These are phyloP conservation scores for Solanum virginianum DNA, from an alignment of 257 asterid genomes.

Conservation along the genomic window DNA sequence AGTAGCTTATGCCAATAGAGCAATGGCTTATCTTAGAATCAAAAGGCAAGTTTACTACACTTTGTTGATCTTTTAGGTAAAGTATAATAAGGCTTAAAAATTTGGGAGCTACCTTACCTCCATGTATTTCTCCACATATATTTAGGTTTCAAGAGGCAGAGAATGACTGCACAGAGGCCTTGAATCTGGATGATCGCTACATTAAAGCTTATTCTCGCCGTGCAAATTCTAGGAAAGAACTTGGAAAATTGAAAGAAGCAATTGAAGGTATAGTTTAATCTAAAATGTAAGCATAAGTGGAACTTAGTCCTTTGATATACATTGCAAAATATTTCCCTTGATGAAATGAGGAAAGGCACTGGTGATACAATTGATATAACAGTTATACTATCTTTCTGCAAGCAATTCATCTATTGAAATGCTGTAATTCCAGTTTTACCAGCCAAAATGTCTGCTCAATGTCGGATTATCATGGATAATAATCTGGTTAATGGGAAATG, in stretches of 20 bases:
- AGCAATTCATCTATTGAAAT: neutral
- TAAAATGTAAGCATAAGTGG: neutral
- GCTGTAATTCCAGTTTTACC: neutral
- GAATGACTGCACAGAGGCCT: conserved; percentile 84
- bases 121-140: neutral
- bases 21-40: conserved; percentile 84
- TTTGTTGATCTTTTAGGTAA: neutral
- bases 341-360: neutral
- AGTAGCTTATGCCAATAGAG: conserved; percentile 88
- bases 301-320: neutral
- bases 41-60: conserved; percentile 40
- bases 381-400: neutral
- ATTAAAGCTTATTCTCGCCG: conserved; percentile 96
- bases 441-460: neutral
- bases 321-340: neutral
- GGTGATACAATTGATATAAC: neutral
- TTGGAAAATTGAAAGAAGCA: conserved; percentile 78
- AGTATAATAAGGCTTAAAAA: neutral
- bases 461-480: neutral
- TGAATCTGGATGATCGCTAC: conserved; percentile 83
- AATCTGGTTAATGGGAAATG: neutral
- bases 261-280: conserved; percentile 49
- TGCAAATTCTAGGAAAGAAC: conserved; percentile 86
- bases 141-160: conserved; percentile 86
- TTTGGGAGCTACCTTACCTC: neutral